Conservation (phyloP, 306 rosid genomes). For the Erythrophleum fordii region DNA sequence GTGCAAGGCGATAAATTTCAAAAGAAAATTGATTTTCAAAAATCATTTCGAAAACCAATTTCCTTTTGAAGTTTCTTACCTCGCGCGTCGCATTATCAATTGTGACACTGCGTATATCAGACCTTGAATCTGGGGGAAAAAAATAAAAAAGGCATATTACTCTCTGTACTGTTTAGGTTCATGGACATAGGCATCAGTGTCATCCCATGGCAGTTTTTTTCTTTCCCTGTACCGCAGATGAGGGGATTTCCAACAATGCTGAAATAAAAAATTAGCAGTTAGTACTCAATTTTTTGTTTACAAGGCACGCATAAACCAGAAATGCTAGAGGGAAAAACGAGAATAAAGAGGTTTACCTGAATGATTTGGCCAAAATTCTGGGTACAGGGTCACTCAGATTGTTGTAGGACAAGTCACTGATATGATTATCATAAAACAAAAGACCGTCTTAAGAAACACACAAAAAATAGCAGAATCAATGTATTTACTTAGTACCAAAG, state of each 20-base stretch:
- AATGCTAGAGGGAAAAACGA: constrained; percentile 28
- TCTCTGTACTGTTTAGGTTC: constrained; percentile 73
- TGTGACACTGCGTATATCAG: too few relatives aligned
- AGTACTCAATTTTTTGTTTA: not conserved
- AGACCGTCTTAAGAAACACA: constrained; percentile 37
- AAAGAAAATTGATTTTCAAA: too few relatives aligned
- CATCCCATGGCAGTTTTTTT: constrained; percentile 78
- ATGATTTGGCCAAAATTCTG: constrained; percentile 86
- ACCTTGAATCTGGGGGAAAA: too few relatives aligned
- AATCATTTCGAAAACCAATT: too few relatives aligned
- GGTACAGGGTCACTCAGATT: constrained; percentile 90
- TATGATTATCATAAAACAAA: constrained; percentile 41
- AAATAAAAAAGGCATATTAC: constrained; percentile 43
- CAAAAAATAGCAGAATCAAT: constrained; percentile 12
- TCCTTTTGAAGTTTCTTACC: too few relatives aligned
- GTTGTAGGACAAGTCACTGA: constrained; percentile 91
- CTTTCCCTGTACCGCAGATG: constrained; percentile 81
- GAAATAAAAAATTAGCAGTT: constrained; percentile 32
- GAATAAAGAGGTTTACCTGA: constrained; percentile 62
- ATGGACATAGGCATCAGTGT: constrained; percentile 89
- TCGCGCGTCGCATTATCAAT: too few relatives aligned
- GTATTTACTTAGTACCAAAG: constrained; percentile 34
- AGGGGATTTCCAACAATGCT: constrained; percentile 93
- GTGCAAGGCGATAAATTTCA: too few relatives aligned
- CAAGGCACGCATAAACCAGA: not conserved